Evolutionary conservation across 352 stramenopile genomes (phyloP).

Genomic region (Sclerospora graminicola): DNA sequence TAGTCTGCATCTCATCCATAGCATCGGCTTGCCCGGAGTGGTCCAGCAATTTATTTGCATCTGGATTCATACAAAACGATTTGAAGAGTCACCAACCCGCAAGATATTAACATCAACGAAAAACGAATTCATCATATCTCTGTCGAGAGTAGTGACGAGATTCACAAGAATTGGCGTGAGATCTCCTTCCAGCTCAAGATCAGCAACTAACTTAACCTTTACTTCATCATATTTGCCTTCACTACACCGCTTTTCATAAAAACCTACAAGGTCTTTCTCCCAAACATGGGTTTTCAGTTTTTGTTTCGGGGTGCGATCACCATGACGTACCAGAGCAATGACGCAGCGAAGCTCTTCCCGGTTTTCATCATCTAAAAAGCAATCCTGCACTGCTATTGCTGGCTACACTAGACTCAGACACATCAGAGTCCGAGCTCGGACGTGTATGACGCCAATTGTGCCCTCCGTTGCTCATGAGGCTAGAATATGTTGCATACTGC

Average conservation of each 20-base stretch:
- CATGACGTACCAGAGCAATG: conserved; percentile 97
- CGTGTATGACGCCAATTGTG: conserved; percentile 32
- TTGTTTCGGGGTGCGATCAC: conserved; percentile 98
- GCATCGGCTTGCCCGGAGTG: conserved; percentile 96
- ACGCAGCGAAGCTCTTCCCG: conserved; percentile 97
- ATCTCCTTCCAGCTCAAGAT: conserved; percentile 95
- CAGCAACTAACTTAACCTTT: conserved; percentile 72
- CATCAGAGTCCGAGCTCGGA: conserved; percentile 53
- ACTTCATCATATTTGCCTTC: conserved; percentile 78
- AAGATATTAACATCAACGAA: not conserved
- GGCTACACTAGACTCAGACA: conserved; percentile 60
- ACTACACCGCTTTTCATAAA: conserved; percentile 59
- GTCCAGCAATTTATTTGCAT: conserved; percentile 97
- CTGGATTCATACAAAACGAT: conserved; percentile 10
- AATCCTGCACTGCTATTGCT: conserved; percentile 37
- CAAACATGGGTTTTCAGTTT: conserved; percentile 94
- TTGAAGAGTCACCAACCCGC: no score
- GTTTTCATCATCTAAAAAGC: conserved; percentile 46
- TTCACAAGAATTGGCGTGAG: conserved; percentile 98
- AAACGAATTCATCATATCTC: conserved; percentile 29
- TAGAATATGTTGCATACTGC: conserved; percentile 66
- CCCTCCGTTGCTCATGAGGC: conserved; percentile 7
- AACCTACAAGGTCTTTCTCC: conserved; percentile 76
- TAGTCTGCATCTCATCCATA: conserved; percentile 83
- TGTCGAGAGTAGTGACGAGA: conserved; percentile 81